Evolutionary conservation across 176 grass and related monocot genomes (phyloP), one percentile per base, ranked within the genome.

Genomic region (Tillandsia leiboldiana): DNA sequence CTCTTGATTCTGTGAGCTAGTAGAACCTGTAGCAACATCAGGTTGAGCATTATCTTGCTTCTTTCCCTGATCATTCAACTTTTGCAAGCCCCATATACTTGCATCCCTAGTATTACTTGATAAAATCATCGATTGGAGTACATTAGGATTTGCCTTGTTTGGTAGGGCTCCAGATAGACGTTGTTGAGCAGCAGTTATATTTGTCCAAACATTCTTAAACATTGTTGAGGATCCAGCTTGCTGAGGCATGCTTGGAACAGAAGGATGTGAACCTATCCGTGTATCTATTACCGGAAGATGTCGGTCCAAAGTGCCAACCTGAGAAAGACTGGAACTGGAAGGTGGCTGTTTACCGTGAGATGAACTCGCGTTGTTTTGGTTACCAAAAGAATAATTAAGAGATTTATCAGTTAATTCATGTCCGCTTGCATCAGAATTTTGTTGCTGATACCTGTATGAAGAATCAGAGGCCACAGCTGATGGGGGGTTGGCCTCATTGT

Each of bases 161-260:
- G 71, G 54, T 49, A 84, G 88, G 57, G 80, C 65, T 76, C 81
- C 81, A 67, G 84, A 51, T 76, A 76, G 58, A 77, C 73, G 86
- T 65, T 92, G 92, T 65, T 66, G 72, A 65, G 86, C 79, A 42
- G 89, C 81, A 82, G 33, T 42, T 42, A 96, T 82, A 64, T 96
- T 92, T 74, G 86, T 90, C 88, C 93, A 96, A 64, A 92, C 89
- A 85, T 96, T 89, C 70, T 90, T 84, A 78, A 96, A 96, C 69
- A 90, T 85, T 18, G 84, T 90, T 73, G 86, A 80, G 57, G 86
- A 72, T 62, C 80, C 87, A 54, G 54, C 53, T 79, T 87, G 84
- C 66, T 84, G 84, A 84, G 82, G 69, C 22, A 78, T 73, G 50
- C 78, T 75, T 13, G 28, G 56, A 53, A 67, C 23, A 77, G 51